Base-by-base conservation (phyloP, 75 land plant species). In the Sequoia sempervirens region DNA sequence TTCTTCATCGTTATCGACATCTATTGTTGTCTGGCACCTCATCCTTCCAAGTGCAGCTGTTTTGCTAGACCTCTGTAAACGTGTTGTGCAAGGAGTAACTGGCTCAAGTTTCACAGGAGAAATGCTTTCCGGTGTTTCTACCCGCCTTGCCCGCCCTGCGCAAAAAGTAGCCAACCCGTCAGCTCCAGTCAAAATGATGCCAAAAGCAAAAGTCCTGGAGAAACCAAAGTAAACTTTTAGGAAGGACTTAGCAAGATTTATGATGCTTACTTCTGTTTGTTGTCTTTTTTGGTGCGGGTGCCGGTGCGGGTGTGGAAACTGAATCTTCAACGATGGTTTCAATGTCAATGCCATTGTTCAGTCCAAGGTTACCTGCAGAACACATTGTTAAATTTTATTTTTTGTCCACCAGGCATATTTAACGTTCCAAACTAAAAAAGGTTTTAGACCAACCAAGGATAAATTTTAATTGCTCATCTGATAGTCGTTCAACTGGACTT, bases 41-140 rank as follows among this genome's bases (percentile, higher is more conserved):
- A 95, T 88, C 84, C 83, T 93, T 66, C 87, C 88, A 81, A 95
- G 66, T 83, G 97, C 99, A 34, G 86, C 97, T 30, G 94, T 88
- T 83, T 96, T 96, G 88, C 99, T 94, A 32, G 92, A 90, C 66
- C 99, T 93, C 74, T 92, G 89, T 41, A 95, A 89, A n/a, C 93
- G 92, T 0, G 81, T 74, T 45, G 84, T 74, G 28, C 83, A 81
- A 80, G 86, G 82, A 81, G 85, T 80, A 26, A 78, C 66, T 26
- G 88, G 86, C 23, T 82, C 86, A 47, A 75, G 45, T 36, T 85
- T 83, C 30, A 84, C 83, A 8, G 86, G 79, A n/a, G 89, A 80
- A 38, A 80, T 30, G 45, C 64, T 76, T 46, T 89, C 89, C 34
- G 88, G 85, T 50, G 87, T 83, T 66, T 79, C 88, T 82, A 88